These are phyloP conservation scores for Musa acuminata DNA, from an alignment of 176 grass and related monocot species.

Conservation along the genomic window DNA sequence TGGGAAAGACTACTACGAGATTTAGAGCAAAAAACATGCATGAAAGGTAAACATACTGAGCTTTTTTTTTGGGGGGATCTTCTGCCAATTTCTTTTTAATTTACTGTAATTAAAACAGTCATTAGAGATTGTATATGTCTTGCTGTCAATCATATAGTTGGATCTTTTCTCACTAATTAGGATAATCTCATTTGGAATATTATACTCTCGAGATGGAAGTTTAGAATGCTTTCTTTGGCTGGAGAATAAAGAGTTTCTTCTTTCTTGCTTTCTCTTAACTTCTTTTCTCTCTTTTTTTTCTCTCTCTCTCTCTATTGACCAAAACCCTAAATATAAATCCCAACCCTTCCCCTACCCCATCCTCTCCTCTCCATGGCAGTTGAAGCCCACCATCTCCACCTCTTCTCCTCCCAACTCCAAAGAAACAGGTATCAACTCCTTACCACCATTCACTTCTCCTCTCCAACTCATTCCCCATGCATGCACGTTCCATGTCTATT, in stretches of 20 bases:
- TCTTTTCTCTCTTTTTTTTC: too few species aligned
- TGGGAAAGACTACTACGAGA: too few species aligned
- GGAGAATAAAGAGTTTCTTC: too few species aligned
- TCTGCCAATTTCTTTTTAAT: too few species aligned
- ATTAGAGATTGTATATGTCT: too few species aligned
- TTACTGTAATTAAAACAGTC: too few species aligned
- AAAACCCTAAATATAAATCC: constrained; percentile 12
- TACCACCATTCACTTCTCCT: not conserved
- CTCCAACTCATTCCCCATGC: not conserved
- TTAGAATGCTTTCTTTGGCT: too few species aligned
- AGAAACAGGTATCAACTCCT: constrained; percentile 14
- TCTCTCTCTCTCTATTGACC: not conserved
- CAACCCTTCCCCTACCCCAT: not conserved
- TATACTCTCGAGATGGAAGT: too few species aligned
- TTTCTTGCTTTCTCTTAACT: not conserved
- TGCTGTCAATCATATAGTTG: too few species aligned
- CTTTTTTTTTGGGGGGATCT: too few species aligned
- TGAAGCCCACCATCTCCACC: constrained; percentile 35
- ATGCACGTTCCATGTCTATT: not conserved
- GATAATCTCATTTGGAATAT: not conserved
- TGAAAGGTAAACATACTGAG: too few species aligned
- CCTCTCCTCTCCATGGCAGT: constrained; percentile 40
- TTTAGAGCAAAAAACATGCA: too few species aligned
- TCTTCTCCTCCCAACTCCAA: constrained; percentile 12
- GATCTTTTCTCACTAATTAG: not conserved